Evolutionary conservation across 176 grass and related monocot genomes (phyloP).

Genomic region (Dactylis glomerata): DNA sequence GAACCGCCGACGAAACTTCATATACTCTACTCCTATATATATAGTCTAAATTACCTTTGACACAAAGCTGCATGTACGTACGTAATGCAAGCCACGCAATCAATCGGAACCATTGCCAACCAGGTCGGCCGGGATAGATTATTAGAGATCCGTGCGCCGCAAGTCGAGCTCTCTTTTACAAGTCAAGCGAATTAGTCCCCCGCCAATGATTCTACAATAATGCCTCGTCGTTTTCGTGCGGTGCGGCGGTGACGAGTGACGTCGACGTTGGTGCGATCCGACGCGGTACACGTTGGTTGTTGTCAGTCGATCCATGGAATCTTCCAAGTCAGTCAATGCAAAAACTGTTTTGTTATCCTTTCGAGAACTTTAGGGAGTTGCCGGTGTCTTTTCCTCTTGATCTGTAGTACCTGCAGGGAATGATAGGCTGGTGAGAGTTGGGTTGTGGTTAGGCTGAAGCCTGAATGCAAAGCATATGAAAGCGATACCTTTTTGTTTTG

Average conservation of each 20-base stretch:
- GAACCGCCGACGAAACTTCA: not conserved
- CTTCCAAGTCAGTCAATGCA: not conserved
- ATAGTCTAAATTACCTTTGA: no score
- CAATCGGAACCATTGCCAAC: no score
- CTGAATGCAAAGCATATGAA: no score
- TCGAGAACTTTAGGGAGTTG: no score
- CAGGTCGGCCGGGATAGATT: not conserved
- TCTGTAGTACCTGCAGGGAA: not conserved
- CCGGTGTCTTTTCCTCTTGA: not conserved
- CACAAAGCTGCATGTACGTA: not conserved
- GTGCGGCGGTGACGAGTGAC: not conserved
- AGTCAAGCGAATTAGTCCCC: not conserved
- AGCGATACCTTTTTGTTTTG: no score
- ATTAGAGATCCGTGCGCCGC: conserved; percentile 7
- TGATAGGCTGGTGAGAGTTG: not conserved
- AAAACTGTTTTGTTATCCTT: not conserved
- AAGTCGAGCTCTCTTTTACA: not conserved
- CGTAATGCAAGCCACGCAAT: no score
- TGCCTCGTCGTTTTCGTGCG: not conserved
- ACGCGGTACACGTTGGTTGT: not conserved
- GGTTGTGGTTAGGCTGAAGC: no score
- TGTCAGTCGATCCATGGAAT: not conserved
- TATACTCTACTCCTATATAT: no score
- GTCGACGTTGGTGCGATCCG: conserved; percentile 10
- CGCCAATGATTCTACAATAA: not conserved